These are phyloP conservation scores for Bauhinia variegata DNA, from an alignment of 306 rosid species.

Conservation along the genomic window DNA sequence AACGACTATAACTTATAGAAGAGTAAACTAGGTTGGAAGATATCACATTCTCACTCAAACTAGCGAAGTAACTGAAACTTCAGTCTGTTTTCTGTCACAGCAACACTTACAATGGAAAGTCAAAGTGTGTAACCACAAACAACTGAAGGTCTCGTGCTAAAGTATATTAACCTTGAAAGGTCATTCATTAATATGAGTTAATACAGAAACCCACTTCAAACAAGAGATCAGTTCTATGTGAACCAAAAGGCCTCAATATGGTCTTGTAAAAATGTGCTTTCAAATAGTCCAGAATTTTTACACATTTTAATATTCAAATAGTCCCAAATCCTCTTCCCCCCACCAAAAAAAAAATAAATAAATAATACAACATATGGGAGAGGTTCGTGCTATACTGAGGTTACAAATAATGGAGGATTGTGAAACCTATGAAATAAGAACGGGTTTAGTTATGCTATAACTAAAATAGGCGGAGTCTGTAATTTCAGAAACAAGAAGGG, in stretches of 20 bases:
- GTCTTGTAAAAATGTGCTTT: slow-evolving; percentile 6
- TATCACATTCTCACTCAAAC: slow-evolving; percentile 37
- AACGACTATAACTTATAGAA: not conserved
- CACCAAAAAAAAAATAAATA: slow-evolving; percentile 2
- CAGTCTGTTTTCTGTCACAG: slow-evolving; percentile 24
- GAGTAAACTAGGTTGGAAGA: not conserved
- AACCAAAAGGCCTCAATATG: too few relatives aligned
- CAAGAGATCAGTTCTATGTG: not conserved
- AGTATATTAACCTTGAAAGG: not conserved
- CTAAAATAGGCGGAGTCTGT: too few relatives aligned
- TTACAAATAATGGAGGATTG: too few relatives aligned
- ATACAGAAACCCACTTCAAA: not conserved
- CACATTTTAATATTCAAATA: too few relatives aligned
- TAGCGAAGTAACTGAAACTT: slow-evolving; percentile 24
- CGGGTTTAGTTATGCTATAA: too few relatives aligned
- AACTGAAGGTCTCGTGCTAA: not conserved
- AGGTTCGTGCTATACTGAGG: too few relatives aligned
- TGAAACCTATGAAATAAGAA: too few relatives aligned
- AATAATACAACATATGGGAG: too few relatives aligned
- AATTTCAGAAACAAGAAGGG: too few relatives aligned
- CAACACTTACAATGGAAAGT: not conserved
- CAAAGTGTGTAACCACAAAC: not conserved
- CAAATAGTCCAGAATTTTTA: slow-evolving; percentile 12
- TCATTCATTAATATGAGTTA: not conserved
- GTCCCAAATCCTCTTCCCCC: too few relatives aligned